Percentiles rank a stretch among this genome's conserved stretches.
These are phyloP conservation scores for Leersia perrieri DNA, from an alignment of 176 grass and related monocot species.

Conservation along the genomic window DNA sequence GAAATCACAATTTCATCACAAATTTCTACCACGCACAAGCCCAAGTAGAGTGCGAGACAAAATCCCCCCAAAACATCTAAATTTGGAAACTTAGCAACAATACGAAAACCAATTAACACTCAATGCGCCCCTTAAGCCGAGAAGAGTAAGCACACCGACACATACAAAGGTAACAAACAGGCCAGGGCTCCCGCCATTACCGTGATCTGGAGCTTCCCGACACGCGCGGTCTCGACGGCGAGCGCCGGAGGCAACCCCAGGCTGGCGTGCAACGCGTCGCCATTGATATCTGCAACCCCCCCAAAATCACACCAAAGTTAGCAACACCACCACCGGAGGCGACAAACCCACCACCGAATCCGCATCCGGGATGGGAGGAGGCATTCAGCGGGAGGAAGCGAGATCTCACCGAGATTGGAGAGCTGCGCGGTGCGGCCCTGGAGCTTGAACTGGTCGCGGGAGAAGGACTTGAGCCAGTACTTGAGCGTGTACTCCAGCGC, in stretches of 20 bases:
- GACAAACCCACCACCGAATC: constrained; percentile 23
- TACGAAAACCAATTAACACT: background rate
- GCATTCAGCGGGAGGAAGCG: background rate
- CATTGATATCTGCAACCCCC: constrained; percentile 78
- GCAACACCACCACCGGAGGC: constrained; percentile 23
- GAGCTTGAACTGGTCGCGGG: constrained; percentile 99
- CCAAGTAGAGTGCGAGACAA: background rate
- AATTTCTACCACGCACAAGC: background rate
- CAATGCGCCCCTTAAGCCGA: background rate
- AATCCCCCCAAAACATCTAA: background rate
- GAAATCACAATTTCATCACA: background rate
- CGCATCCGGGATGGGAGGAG: background rate
- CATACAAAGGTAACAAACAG: background rate
- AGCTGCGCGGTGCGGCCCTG: constrained; percentile 95
- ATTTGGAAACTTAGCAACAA: background rate
- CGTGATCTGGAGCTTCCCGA: constrained; percentile 96
- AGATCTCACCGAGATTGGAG: constrained; percentile 76
- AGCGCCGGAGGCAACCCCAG: constrained; percentile 79
- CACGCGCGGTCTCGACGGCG: constrained; percentile 71
- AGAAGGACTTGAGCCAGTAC: constrained; percentile 99
- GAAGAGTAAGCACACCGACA: background rate
- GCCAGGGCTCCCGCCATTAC: constrained; percentile 33
- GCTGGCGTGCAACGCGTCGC: constrained; percentile 90
- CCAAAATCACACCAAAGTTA: constrained; percentile 46
- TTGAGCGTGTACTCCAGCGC: constrained; percentile 99